phyloP scores from a whole-genome alignment of 345 rosid species.

The Isatis tinctoria region DNA sequence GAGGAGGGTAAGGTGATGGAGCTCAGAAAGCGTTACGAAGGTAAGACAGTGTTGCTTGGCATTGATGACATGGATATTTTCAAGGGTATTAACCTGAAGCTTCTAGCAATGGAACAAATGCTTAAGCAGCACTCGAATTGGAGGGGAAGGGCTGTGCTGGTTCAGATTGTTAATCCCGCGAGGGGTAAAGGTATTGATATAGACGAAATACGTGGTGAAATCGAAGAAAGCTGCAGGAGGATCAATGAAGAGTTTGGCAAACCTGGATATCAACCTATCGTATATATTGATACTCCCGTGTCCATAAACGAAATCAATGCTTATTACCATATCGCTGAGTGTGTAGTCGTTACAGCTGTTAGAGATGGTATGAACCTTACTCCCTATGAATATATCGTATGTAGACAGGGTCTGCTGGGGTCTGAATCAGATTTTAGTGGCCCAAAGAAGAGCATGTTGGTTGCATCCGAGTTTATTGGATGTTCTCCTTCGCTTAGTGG shows the following conservation, averaged over 20 bases:
- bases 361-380: slow-evolving; percentile 44
- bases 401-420: slow-evolving; percentile 38
- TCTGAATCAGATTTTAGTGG: slow-evolving; percentile 35
- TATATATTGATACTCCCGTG: slow-evolving; percentile 31
- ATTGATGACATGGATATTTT: slow-evolving; percentile 40
- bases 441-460: slow-evolving; percentile 42
- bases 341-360: slow-evolving; percentile 39
- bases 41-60: slow-evolving; percentile 37
- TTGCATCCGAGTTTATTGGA: slow-evolving; percentile 39
- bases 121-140: slow-evolving; percentile 33
- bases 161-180: slow-evolving; percentile 38
- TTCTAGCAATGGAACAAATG: slow-evolving; percentile 42
- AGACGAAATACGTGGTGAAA: slow-evolving; percentile 27
- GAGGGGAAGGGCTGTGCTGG: slow-evolving; percentile 40
- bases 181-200: slow-evolving; percentile 36
- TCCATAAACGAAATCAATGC: slow-evolving; percentile 31
- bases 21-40: slow-evolving; percentile 34
- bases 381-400: slow-evolving; percentile 37
- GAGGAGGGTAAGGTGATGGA: slow-evolving; percentile 35
- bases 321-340: slow-evolving; percentile 37
- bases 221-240: slow-evolving; percentile 35
- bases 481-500: slow-evolving; percentile 43
- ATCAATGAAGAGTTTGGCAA: slow-evolving; percentile 34
- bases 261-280: slow-evolving; percentile 39
- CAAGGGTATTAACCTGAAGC: slow-evolving; percentile 37